Evolutionary conservation across 768 basidiomycete genomes (phyloP).

Genomic region (Lactarius psammicola): DNA sequence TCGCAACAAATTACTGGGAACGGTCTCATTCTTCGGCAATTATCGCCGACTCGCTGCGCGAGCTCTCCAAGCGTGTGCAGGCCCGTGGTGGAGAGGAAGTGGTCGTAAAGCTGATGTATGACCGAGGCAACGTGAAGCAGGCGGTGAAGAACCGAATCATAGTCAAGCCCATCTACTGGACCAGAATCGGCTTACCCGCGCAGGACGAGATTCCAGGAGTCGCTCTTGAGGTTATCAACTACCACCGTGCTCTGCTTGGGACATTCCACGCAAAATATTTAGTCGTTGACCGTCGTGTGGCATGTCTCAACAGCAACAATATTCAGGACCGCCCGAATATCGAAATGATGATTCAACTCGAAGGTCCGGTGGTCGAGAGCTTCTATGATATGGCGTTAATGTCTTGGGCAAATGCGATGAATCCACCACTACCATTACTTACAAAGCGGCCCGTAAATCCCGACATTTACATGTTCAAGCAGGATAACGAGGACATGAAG

Average conservation of each 20-base stretch:
- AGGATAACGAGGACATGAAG: conserved; percentile 34
- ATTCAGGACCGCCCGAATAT: conserved; percentile 57
- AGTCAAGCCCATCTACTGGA: conserved; percentile 48
- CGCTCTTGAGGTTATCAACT: conserved; percentile 59
- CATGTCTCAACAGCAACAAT: conserved; percentile 64
- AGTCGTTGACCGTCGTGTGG: conserved; percentile 66
- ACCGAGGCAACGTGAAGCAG: conserved; percentile 61
- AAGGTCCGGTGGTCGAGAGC: conserved; percentile 66
- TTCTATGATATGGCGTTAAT: conserved; percentile 69
- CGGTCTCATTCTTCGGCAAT: conserved; percentile 50
- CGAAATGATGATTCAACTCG: conserved; percentile 67
- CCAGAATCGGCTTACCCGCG: conserved; percentile 49
- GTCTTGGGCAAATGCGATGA: conserved; percentile 52
- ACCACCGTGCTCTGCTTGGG: conserved; percentile 53
- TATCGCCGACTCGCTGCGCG: conserved; percentile 44
- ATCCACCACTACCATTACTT: conserved; percentile 46
- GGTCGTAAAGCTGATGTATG: conserved; percentile 68
- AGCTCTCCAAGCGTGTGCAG: conserved; percentile 43
- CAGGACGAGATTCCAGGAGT: conserved; percentile 59
- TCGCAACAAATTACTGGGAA: conserved; percentile 67
- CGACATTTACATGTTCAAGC: conserved; percentile 43
- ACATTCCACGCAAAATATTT: conserved; percentile 75
- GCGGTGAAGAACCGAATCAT: conserved; percentile 45
- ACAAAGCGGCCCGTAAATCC: conserved; percentile 35
- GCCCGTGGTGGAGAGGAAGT: conserved; percentile 46